Evolutionary conservation across 192 early-diverging fungal genomes (phyloP).

Genomic region (Phlyctochytrium planicorne): DNA sequence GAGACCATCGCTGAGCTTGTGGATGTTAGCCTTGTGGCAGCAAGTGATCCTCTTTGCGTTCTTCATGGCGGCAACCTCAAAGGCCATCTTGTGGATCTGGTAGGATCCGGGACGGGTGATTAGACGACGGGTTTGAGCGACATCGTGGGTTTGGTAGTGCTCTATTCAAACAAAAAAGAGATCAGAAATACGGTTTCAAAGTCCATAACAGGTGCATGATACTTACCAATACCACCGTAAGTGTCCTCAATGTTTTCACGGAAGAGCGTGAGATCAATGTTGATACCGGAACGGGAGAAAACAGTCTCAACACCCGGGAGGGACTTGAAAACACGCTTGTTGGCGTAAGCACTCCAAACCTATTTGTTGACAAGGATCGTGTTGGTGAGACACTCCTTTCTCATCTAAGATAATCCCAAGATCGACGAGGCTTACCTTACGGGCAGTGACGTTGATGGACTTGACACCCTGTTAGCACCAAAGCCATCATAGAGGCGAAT

Average conservation of each 20-base stretch:
- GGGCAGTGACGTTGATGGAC: constrained; percentile 29
- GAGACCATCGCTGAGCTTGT: constrained; percentile 84
- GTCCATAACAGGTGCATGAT: not conserved
- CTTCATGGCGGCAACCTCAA: constrained; percentile 62
- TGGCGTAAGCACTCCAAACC: constrained; percentile 24
- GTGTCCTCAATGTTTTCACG: constrained; percentile 75
- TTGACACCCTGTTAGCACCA: constrained; percentile 13
- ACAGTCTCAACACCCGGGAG: constrained; percentile 87
- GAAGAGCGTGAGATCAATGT: constrained; percentile 20
- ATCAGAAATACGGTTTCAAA: not conserved
- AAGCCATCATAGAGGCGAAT: too few relatives aligned
- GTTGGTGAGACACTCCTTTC: too few relatives aligned
- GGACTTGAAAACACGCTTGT: constrained; percentile 32
- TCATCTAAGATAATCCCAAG: too few relatives aligned
- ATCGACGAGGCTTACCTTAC: constrained; percentile 12
- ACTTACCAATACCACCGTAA: constrained; percentile 57
- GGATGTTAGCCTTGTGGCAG: constrained; percentile 78
- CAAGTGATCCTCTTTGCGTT: constrained; percentile 76
- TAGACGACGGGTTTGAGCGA: constrained; percentile 89
- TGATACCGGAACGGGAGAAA: constrained; percentile 66
- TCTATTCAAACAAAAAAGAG: not conserved
- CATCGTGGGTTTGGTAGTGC: constrained; percentile 69
- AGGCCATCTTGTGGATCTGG: constrained; percentile 75
- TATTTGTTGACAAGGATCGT: too few relatives aligned
- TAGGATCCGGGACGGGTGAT: constrained; percentile 83